These are phyloP conservation scores for Capronia coronata DNA, from an alignment of 2,329 filamentous ascomycete species.

Conservation along the genomic window DNA sequence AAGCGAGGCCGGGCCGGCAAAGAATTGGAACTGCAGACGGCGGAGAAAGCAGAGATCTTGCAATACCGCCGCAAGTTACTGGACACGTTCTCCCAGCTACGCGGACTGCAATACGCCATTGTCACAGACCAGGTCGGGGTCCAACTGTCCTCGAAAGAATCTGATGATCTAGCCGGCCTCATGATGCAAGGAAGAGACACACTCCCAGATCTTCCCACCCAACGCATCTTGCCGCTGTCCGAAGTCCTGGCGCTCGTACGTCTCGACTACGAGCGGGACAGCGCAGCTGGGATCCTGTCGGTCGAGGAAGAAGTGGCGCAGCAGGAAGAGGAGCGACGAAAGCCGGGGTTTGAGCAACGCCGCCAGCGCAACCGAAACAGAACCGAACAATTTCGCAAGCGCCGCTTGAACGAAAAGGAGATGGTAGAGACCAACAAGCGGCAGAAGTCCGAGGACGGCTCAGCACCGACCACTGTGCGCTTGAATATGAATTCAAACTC, in stretches of 20 bases:
- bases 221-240: background rate
- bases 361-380: too few species aligned
- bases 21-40: background rate
- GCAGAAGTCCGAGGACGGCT: too few species aligned
- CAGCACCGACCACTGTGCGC: too few species aligned
- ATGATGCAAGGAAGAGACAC: background rate
- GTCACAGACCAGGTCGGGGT: background rate
- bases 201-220: background rate
- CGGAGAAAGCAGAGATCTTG: background rate
- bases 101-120: background rate
- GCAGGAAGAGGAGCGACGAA: background rate
- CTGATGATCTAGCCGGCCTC: background rate
- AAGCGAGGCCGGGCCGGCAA: background rate
- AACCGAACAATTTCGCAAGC: too few species aligned
- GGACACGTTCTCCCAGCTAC: background rate
- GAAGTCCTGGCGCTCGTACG: background rate
- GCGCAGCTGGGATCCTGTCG: too few species aligned
- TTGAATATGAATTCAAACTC: too few species aligned
- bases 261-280: too few species aligned
- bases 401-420: too few species aligned
- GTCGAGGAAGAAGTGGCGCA: background rate
- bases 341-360: too few species aligned
- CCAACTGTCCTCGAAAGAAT: too few species aligned
- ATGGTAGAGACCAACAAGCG: too few species aligned
- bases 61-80: background rate